Conservation (phyloP, 2,329 filamentous ascomycete species). For the Davidsoniella eucalypti region DNA sequence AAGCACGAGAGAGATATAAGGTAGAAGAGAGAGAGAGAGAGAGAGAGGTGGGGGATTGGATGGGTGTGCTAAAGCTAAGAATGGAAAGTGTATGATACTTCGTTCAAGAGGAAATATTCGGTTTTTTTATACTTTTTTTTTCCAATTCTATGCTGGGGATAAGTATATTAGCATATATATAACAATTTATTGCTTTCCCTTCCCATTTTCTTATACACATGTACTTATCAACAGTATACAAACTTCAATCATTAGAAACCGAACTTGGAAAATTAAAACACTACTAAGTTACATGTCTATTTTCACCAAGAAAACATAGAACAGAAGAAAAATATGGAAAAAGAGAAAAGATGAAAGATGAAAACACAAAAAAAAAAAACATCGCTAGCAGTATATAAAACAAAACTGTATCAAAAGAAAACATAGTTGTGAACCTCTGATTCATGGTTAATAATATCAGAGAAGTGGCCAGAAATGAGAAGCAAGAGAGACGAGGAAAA, state of each 20-base stretch:
- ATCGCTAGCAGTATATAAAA: not conserved
- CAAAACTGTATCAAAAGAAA: not conserved
- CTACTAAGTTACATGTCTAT: no score
- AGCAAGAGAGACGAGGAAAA: not conserved
- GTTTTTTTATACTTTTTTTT: not conserved
- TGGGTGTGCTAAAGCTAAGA: not conserved
- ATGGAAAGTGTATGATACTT: constrained; percentile 18
- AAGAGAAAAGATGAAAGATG: not conserved
- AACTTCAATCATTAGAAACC: not conserved
- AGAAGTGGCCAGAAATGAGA: no score
- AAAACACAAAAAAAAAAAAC: not conserved
- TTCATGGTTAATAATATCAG: no score
- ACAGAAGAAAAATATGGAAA: not conserved
- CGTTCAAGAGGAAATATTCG: not conserved
- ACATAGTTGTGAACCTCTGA: not conserved
- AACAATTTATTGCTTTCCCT: no score
- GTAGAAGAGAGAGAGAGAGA: constrained; percentile 8
- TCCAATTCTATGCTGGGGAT: not conserved
- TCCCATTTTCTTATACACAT: no score
- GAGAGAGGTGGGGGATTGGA: constrained; percentile 2
- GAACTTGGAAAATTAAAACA: not conserved
- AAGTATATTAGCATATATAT: not conserved
- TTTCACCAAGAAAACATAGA: not conserved
- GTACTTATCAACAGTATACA: no score
- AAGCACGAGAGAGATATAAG: constrained; percentile 19